Evolutionary conservation across 306 rosid genomes (phyloP).

Genomic region (Pachyrhizus erosus): DNA sequence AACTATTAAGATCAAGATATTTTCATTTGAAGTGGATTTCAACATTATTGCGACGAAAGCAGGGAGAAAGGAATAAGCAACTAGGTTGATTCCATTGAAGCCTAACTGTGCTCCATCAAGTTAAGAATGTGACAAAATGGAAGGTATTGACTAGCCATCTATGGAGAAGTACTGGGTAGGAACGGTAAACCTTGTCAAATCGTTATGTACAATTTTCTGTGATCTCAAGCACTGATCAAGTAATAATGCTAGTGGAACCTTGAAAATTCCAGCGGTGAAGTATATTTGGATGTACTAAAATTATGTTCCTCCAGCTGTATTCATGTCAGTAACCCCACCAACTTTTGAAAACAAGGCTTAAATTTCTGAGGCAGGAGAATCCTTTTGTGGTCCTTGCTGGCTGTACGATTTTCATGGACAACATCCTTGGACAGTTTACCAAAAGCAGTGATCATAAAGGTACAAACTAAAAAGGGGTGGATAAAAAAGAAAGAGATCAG

Average conservation of each 20-base stretch:
- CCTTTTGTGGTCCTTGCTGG: not conserved
- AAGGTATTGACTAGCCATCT: not conserved
- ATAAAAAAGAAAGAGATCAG: not conserved
- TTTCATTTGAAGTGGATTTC: not conserved
- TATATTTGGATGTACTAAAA: not conserved
- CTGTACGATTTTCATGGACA: not conserved
- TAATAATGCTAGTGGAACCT: not conserved
- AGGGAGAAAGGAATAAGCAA: not conserved
- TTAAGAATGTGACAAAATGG: not conserved
- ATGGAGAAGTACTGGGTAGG: not conserved
- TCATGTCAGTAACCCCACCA: not conserved
- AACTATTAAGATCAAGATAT: not conserved
- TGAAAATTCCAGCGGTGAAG: not conserved
- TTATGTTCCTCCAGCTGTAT: slow-evolving; percentile 10
- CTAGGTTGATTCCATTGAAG: not conserved
- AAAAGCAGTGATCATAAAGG: not conserved
- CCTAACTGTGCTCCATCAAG: not conserved
- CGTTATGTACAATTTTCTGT: not conserved
- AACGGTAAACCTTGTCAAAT: not conserved
- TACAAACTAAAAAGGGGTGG: not conserved
- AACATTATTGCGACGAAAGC: not conserved
- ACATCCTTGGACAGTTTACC: no score
- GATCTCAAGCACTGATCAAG: not conserved
- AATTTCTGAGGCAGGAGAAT: not conserved
- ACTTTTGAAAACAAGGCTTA: not conserved